Conservation (phyloP, 805 yeast genomes). For the Candida bentonensis region DNA sequence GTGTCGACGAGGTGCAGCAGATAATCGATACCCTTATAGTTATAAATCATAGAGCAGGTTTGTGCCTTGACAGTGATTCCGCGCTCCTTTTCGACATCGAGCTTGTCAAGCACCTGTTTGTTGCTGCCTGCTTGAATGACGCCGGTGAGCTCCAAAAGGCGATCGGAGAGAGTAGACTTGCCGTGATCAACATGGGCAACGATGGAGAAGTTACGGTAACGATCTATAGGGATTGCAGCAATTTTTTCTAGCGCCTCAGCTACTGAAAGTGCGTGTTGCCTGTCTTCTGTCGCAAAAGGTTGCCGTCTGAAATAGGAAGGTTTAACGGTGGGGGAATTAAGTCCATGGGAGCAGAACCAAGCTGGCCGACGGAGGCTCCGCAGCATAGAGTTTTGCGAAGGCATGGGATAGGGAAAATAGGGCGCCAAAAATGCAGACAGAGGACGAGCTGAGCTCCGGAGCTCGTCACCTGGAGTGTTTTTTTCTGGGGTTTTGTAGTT, state of each 20-base stretch:
- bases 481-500: no score
- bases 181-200: conserved; percentile 94
- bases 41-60: conserved; percentile 86
- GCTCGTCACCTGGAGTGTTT: no score
- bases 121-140: conserved; percentile 66
- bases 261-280: conserved; percentile 3
- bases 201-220: conserved; percentile 81
- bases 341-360: no score
- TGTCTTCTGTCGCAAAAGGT: no score
- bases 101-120: conserved; percentile 75
- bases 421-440: no score
- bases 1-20: conserved; percentile 86
- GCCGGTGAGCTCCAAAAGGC: conserved; percentile 76
- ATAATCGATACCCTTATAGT: conserved; percentile 54
- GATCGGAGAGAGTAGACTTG: conserved; percentile 66
- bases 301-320: background rate
- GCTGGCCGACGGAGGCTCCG: no score
- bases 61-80: conserved; percentile 97
- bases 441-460: no score
- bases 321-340: no score
- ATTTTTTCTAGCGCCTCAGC: conserved; percentile 41
- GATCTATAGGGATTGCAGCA: conserved; percentile 62
- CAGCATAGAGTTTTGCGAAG: no score
- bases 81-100: conserved; percentile 90
- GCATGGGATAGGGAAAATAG: no score